phyloP scores from a whole-genome alignment of 2,329 filamentous ascomycete species.

The Fusarium torulosum region DNA sequence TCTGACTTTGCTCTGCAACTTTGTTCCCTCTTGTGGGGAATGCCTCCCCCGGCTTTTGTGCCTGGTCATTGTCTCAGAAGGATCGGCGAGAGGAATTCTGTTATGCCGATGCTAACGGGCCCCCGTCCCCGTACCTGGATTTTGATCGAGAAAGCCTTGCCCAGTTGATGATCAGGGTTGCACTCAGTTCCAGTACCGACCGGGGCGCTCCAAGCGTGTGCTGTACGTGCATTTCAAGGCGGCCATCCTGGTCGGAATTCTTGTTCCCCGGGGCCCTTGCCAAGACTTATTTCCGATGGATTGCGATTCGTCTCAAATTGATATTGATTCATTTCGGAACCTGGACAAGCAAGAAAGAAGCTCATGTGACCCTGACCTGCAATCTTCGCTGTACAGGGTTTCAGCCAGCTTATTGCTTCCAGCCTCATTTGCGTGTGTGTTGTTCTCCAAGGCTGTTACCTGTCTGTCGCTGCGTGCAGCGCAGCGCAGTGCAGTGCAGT shows the following conservation, averaged over 20 bases:
- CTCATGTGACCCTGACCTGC: background rate
- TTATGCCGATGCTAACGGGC: constrained; percentile 2
- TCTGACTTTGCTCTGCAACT: background rate
- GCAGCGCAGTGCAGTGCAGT: too few relatives aligned
- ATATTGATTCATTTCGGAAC: constrained; percentile 34
- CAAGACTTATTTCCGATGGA: constrained; percentile 21
- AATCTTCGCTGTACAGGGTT: constrained; percentile 12
- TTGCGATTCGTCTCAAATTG: constrained; percentile 20
- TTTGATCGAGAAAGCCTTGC: constrained; percentile 4
- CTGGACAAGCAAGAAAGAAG: background rate
- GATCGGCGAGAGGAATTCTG: constrained; percentile 6
- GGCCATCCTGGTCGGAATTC: background rate
- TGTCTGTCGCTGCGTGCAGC: too few relatives aligned
- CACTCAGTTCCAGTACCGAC: background rate
- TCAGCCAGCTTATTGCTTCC: background rate
- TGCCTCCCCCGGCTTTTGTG: background rate
- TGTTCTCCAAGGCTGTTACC: background rate
- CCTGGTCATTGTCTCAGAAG: background rate
- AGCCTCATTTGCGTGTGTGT: too few relatives aligned
- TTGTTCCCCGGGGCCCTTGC: constrained; percentile 1
- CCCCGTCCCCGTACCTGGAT: background rate
- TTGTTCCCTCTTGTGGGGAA: background rate
- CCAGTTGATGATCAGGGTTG: constrained; percentile 4
- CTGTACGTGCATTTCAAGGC: constrained; percentile 9
- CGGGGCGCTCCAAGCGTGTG: background rate